phyloP scores from a whole-genome alignment of 1,139 yeast genomes.

The Zygotorulaspora mrakii region DNA sequence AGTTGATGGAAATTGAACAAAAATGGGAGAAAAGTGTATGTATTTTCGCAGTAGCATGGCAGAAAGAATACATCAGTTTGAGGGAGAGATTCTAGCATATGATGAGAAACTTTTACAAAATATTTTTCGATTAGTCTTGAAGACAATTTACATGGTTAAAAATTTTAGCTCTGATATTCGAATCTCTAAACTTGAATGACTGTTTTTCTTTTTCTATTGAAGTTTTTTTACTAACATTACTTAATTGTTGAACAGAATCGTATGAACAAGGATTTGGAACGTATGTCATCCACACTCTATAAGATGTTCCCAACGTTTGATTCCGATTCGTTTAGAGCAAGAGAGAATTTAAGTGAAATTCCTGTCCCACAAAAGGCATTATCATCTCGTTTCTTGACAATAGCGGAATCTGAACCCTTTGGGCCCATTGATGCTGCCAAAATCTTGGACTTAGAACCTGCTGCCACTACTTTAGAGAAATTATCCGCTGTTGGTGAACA shows the following conservation, averaged over 20 bases:
- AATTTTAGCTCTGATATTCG: constrained; percentile 29
- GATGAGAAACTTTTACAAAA: constrained; percentile 45
- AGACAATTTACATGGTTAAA: constrained; percentile 64
- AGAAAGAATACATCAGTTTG: not conserved
- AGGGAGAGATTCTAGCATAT: constrained; percentile 22
- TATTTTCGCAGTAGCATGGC: too few species aligned
- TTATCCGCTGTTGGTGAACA: constrained; percentile 56
- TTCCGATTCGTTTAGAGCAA: constrained; percentile 37
- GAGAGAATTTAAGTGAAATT: constrained; percentile 85
- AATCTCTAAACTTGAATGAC: constrained; percentile 1
- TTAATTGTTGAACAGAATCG: constrained; percentile 37
- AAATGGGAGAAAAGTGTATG: constrained; percentile 60
- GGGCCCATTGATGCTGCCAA: constrained; percentile 97
- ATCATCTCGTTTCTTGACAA: constrained; percentile 77
- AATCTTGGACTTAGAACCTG: constrained; percentile 78
- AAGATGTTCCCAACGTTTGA: constrained; percentile 77
- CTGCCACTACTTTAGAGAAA: constrained; percentile 66
- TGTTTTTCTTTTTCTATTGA: constrained; percentile 2
- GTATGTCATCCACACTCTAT: constrained; percentile 60
- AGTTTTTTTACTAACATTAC: constrained; percentile 6
- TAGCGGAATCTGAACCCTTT: constrained; percentile 94
- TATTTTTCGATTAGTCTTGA: constrained; percentile 70
- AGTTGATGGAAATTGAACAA: constrained; percentile 61
- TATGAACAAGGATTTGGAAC: constrained; percentile 49
- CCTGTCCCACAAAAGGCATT: constrained; percentile 85